These are phyloP conservation scores for Trichoderma polysporum DNA, from an alignment of 2,329 filamentous ascomycete species.

Conservation along the genomic window DNA sequence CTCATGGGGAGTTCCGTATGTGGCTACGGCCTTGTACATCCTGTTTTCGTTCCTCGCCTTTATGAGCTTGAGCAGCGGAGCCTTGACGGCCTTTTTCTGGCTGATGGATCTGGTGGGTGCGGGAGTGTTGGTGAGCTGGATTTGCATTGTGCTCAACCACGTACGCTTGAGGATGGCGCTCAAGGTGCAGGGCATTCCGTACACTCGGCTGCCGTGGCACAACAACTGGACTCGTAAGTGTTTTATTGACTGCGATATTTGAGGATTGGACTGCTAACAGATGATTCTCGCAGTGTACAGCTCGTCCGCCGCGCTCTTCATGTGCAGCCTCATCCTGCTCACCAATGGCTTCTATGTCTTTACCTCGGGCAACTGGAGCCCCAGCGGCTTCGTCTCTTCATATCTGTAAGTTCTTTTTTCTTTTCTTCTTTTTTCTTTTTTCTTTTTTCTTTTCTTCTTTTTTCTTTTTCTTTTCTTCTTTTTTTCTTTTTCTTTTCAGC, in stretches of 20 bases:
- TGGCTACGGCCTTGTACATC: conserved; percentile 54
- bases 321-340: conserved; percentile 64
- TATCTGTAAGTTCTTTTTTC: conserved; percentile 52
- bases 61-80: conserved; percentile 56
- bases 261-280: conserved; percentile 10
- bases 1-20: conserved; percentile 61
- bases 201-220: conserved; percentile 57
- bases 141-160: conserved; percentile 58
- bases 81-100: conserved; percentile 66
- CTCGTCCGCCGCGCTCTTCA: conserved; percentile 59
- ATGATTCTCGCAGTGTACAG: conserved; percentile 49
- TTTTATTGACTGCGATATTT: background rate
- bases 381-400: conserved; percentile 58
- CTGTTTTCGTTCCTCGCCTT: conserved; percentile 58
- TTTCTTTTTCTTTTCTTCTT: conserved; percentile 15
- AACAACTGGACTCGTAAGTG: conserved; percentile 60
- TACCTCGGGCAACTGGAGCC: conserved; percentile 57
- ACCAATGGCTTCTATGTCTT: conserved; percentile 69
- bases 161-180: conserved; percentile 56
- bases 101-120: conserved; percentile 61
- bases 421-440: background rate
- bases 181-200: conserved; percentile 53
- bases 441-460: background rate
- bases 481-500: background rate
- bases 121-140: conserved; percentile 65